Percentiles rank a stretch among this genome's conserved stretches.
Conservation (phyloP, 2,329 filamentous ascomycete species). For the Neofusicoccum ribis region DNA sequence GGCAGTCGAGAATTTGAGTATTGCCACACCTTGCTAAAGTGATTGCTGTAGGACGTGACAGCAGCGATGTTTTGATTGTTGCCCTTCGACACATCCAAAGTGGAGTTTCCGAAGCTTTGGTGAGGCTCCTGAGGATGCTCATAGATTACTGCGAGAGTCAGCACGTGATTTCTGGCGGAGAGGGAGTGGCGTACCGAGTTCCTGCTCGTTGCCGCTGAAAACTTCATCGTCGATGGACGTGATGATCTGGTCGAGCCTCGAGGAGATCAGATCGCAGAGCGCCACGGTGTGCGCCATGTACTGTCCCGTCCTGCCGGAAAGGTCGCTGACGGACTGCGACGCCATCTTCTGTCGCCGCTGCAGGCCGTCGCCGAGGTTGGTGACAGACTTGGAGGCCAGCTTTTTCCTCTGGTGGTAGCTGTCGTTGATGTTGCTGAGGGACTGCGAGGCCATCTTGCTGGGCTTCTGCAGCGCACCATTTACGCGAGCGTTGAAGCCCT, state of each 20-base stretch:
- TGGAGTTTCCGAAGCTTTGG: neutral
- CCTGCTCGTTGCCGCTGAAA: constrained; percentile 52
- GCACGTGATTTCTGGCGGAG: neutral
- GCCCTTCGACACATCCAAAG: constrained; percentile 1
- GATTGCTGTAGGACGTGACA: constrained; percentile 41
- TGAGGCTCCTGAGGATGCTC: constrained; percentile 11
- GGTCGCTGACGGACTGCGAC: constrained; percentile 10
- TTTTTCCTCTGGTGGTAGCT: constrained; percentile 11
- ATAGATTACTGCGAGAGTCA: constrained; percentile 17
- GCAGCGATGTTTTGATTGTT: neutral
- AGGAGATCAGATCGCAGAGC: constrained; percentile 61
- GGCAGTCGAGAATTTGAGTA: constrained; percentile 79
- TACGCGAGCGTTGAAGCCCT: constrained; percentile 7
- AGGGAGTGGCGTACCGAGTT: constrained; percentile 44
- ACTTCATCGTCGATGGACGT: constrained; percentile 69
- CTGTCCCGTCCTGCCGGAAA: constrained; percentile 30
- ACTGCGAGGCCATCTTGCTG: constrained; percentile 7
- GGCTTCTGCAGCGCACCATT: constrained; percentile 1
- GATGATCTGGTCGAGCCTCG: constrained; percentile 66
- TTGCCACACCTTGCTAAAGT: constrained; percentile 74
- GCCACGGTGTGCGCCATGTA: constrained; percentile 42
- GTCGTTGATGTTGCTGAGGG: constrained; percentile 13
- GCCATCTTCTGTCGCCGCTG: constrained; percentile 7
- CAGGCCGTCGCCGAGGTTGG: constrained; percentile 10
- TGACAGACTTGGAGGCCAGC: constrained; percentile 1